Base-by-base conservation (phyloP, 495 filamentous ascomycete species). In the Talaromyces thailandensis region DNA sequence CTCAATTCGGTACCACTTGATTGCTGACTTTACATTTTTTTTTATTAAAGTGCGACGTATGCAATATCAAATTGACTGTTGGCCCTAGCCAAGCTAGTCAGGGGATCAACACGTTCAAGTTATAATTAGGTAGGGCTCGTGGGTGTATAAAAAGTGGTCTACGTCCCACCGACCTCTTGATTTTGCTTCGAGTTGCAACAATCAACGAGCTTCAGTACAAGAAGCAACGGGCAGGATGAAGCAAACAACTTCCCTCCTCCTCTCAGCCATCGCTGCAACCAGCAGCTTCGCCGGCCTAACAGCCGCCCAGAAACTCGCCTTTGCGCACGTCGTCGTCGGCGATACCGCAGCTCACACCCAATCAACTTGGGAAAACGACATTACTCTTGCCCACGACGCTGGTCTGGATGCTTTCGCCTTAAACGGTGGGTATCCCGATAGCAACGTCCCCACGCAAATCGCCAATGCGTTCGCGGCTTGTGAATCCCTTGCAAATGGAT, bases 361-460 rank as follows among this genome's bases (percentile, higher is more conserved):
- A 1, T 71, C 74, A 16, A 76, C 86, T 26, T 91, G 86, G 83
- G 71, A 76, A 43, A 73, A 72, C 8, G 86, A 91, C 56, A 86
- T 91, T 51, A 69, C 66, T 2, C 71, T 79, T 5, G 88, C 88
- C 11, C 79, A 84, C 62, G 77, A 76, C n/a, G 78, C 82, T 1
- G 80, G 83, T 43, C 88, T 92, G 52, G 88, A 92, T 66, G 88
- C 84, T 3, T 92, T 92, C 65, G 88, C 84, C 0, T 67, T 91
- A 28, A 91, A 92, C 62, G 78, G 88, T 48, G 88, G 78, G 0
- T 77, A 79, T 3, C 72, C 66, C 3, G 82, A 86, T 59, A 67
- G 68, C 0, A 82, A 78, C 67, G 82, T 77, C 14, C 72, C 73
- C 14, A 67, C 61, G 8, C 81, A 82, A 60, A 68, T 87, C 2